These are phyloP conservation scores for Yarrowia galli DNA, from an alignment of 1,139 yeast genomes.

Conservation along the genomic window DNA sequence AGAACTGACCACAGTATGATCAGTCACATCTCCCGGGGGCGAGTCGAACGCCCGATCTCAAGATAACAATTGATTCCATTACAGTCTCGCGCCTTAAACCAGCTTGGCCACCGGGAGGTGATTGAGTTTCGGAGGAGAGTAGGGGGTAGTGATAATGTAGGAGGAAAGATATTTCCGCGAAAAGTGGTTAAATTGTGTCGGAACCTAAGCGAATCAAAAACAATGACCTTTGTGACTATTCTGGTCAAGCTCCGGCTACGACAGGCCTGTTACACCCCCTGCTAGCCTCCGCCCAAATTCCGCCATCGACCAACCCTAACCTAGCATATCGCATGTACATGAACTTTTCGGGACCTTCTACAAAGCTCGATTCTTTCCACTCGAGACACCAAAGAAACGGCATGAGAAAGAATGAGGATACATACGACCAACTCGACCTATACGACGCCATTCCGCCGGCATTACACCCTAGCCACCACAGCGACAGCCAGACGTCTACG, in stretches of 20 bases:
- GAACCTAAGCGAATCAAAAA: neutral
- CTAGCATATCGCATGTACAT: conserved; percentile 19
- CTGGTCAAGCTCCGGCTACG: too few relatives aligned
- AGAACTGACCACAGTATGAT: neutral
- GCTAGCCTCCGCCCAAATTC: neutral
- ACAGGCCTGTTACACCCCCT: too few relatives aligned
- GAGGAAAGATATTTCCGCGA: neutral
- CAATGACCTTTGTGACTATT: too few relatives aligned
- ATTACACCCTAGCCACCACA: neutral
- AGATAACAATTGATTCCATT: conserved; percentile 34
- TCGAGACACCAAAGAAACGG: neutral
- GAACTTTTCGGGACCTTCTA: neutral
- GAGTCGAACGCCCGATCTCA: conserved; percentile 39
- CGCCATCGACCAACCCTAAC: neutral
- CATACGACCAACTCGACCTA: neutral
- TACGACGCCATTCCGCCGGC: conserved; percentile 13
- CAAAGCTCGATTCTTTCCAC: neutral
- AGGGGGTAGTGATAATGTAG: neutral
- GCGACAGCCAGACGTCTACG: conserved; percentile 3
- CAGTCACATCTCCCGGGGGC: conserved; percentile 27
- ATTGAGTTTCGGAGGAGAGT: neutral
- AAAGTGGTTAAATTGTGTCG: neutral
- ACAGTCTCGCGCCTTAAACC: conserved; percentile 39
- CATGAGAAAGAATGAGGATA: conserved; percentile 1
- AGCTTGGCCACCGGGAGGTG: conserved; percentile 38